Evolutionary conservation across 2,329 filamentous ascomycete genomes (phyloP).

Genomic region (Colletotrichum paranaense): DNA sequence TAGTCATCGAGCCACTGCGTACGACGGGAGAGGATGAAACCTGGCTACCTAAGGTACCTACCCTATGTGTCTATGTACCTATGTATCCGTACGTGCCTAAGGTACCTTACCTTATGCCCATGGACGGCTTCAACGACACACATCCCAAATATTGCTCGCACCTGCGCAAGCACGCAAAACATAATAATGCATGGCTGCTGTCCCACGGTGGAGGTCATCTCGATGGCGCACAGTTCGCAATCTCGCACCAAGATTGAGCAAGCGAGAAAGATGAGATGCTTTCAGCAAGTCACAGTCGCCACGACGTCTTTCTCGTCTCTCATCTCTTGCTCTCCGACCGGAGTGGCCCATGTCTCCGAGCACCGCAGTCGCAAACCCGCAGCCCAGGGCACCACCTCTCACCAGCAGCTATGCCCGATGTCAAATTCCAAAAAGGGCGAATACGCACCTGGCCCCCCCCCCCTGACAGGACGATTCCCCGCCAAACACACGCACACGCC

Average conservation of each 20-base stretch:
- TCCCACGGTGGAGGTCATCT: neutral
- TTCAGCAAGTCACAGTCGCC: neutral
- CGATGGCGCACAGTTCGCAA: constrained; percentile 17
- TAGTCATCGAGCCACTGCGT: neutral
- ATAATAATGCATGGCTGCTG: neutral
- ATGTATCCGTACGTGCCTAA: neutral
- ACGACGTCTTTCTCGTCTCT: neutral
- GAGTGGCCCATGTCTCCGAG: constrained; percentile 10
- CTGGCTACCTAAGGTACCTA: neutral
- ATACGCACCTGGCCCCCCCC: neutral
- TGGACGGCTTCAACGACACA: neutral
- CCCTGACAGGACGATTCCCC: constrained; percentile 6
- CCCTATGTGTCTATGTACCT: no score
- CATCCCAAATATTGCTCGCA: neutral
- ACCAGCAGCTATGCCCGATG: neutral
- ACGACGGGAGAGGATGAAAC: neutral
- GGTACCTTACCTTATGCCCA: neutral
- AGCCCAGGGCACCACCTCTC: neutral
- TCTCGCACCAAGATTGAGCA: constrained; percentile 24
- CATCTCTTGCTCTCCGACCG: constrained; percentile 8
- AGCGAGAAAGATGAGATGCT: constrained; percentile 22
- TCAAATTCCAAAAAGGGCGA: neutral
- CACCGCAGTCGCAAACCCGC: neutral
- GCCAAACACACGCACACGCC: constrained; percentile 1
- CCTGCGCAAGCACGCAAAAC: neutral